Base-by-base conservation (phyloP, 768 basidiomycete genomes). In the Suillus luteus region DNA sequence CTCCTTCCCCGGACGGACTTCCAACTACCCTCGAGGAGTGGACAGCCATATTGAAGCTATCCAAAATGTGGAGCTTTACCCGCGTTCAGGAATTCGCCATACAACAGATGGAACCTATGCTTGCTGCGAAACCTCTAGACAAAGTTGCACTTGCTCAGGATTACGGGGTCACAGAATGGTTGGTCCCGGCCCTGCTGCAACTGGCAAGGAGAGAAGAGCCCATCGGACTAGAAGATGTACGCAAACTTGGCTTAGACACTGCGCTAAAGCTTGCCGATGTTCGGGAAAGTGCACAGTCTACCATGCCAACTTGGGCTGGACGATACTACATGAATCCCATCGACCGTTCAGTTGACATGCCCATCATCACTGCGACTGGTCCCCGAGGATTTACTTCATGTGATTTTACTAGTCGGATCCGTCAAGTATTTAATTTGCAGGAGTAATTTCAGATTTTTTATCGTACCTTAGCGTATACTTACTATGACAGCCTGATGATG, bases 31-130 rank as follows among this genome's bases (percentile, higher is more conserved):
- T 62, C 54, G 70, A 73, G 8, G 72, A 73, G 58, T 81, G 81
- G 83, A 66, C 76, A 17, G 72, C 77, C 0, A 73, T 79, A 24
- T 67, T 80, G n/a, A 77, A 78, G 64, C 68, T 82, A 24, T 69
- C 81, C 7, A 75, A 67, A 7, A 76, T 78, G 69, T 82, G 81
- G 78, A 67, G 70, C 48, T 79, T 79, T 58, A 64, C 69, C 22
- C 57, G 63, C 15, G 57, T 80, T 37, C 72, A 77, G 40, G 60
- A 66, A 19, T 63, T 70, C 40, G 78, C 78, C 5, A 69, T 79
- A 17, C 17, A 72, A 5, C 62, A 66, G 2, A 68, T 83, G 61
- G 49, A 22, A 33, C 57, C 41, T 24, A 22, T 57, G 15, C 24
- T 38, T 27, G 38, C 55, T 22, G 11, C 3, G 9, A 17, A 15